phyloP scores from a whole-genome alignment of 2,329 filamentous ascomycete genomes.

The Alternaria panax region DNA sequence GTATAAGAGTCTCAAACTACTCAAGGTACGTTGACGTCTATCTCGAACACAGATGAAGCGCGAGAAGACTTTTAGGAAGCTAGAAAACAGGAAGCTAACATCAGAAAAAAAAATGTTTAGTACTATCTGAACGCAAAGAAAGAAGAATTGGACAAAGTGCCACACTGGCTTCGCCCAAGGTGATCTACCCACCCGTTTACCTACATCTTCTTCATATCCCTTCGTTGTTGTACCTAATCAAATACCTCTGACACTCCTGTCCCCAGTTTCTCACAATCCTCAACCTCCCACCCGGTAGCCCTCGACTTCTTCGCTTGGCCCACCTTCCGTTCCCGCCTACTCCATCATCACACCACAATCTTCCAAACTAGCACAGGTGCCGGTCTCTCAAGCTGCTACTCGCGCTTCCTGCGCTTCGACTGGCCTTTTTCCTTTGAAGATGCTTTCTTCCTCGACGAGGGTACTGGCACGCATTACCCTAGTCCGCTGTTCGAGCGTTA shows the following conservation, averaged over 20 bases:
- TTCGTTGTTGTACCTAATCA: not conserved
- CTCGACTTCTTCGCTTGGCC: slow-evolving; percentile 48
- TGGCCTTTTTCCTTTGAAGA: slow-evolving; percentile 47
- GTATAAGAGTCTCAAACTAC: slow-evolving; percentile 46
- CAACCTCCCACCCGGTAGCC: slow-evolving; percentile 37
- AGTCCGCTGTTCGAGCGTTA: slow-evolving; percentile 43
- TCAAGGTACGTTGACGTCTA: slow-evolving; percentile 27
- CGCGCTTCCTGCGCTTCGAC: slow-evolving; percentile 38
- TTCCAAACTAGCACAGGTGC: slow-evolving; percentile 22
- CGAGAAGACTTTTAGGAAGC: rapidly evolving
- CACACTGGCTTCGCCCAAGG: slow-evolving; percentile 40
- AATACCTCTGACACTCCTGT: not conserved
- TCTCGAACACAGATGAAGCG: not conserved
- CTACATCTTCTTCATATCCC: not conserved
- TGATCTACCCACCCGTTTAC: not conserved
- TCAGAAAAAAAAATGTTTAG: slow-evolving; percentile 8
- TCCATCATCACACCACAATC: slow-evolving; percentile 31
- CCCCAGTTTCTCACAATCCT: slow-evolving; percentile 25
- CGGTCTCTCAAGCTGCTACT: slow-evolving; percentile 34
- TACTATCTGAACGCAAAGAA: slow-evolving; percentile 43
- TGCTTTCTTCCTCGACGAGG: slow-evolving; percentile 38
- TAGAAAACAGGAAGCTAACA: not conserved
- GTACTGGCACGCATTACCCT: slow-evolving; percentile 21
- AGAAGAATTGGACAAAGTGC: slow-evolving; percentile 36
- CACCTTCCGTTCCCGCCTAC: slow-evolving; percentile 39